Conservation (phyloP, 2,329 filamentous ascomycete species). For the Fusarium coicis region DNA sequence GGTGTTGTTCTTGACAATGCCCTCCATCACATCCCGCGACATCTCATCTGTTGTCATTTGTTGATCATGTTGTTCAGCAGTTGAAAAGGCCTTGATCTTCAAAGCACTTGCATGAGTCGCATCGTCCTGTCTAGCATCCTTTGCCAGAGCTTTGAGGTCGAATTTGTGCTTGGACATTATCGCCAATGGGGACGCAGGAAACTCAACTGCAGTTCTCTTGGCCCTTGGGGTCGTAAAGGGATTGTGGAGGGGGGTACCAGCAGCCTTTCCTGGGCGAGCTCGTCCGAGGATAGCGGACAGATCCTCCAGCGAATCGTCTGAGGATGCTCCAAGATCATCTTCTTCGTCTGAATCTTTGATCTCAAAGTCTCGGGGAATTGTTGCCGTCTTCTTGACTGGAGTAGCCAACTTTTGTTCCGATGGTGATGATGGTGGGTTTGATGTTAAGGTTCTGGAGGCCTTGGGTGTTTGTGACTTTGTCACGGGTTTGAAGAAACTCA, state of each 20-base stretch:
- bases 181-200: constrained; percentile 60
- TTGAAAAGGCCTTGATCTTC: constrained; percentile 52
- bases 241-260: constrained; percentile 30
- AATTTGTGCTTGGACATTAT: constrained; percentile 69
- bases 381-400: constrained; percentile 35
- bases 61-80: constrained; percentile 21
- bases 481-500: constrained; percentile 53
- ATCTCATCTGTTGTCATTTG: constrained; percentile 25
- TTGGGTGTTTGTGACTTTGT: constrained; percentile 29
- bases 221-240: constrained; percentile 57
- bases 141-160: constrained; percentile 70
- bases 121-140: constrained; percentile 67
- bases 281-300: constrained; percentile 52
- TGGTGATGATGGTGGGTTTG: constrained; percentile 32
- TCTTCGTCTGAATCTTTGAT: constrained; percentile 80
- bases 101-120: constrained; percentile 67
- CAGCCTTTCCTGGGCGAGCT: constrained; percentile 35
- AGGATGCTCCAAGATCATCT: constrained; percentile 63
- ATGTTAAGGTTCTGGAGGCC: constrained; percentile 3
- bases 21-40: constrained; percentile 41
- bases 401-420: constrained; percentile 40
- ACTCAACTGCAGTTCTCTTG: constrained; percentile 57
- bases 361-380: constrained; percentile 61
- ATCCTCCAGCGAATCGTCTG: constrained; percentile 68
- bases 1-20: constrained; percentile 50